These are phyloP conservation scores for Aspergillus incahuasiensis DNA, from an alignment of 495 filamentous ascomycete species.

Conservation along the genomic window DNA sequence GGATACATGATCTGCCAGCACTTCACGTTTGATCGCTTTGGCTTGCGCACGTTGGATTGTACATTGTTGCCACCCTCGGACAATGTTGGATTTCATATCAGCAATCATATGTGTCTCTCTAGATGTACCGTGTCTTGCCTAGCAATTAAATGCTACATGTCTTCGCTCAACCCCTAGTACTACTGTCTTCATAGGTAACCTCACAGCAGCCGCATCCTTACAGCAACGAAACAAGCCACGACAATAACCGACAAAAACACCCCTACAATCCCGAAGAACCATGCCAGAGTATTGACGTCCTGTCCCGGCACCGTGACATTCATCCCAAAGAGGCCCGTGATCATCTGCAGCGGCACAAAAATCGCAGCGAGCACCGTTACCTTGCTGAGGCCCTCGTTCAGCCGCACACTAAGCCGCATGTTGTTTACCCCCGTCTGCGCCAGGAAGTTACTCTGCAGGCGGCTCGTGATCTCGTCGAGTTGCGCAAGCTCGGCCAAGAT, in stretches of 20 bases:
- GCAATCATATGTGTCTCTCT: too few species aligned
- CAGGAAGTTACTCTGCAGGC: constrained; percentile 84
- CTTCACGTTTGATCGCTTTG: too few species aligned
- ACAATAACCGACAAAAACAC: constrained; percentile 54
- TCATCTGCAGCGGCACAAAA: constrained; percentile 84
- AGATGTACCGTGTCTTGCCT: too few species aligned
- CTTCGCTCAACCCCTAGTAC: too few species aligned
- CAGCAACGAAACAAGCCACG: constrained; percentile 38
- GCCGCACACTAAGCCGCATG: constrained; percentile 66
- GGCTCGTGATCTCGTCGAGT: constrained; percentile 89
- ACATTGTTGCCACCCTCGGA: too few species aligned
- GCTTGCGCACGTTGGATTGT: too few species aligned
- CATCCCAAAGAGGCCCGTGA: constrained; percentile 94
- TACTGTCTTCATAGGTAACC: too few species aligned
- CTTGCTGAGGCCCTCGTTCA: constrained; percentile 76
- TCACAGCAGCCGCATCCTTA: constrained; percentile 26
- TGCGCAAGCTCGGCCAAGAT: constrained; percentile 86
- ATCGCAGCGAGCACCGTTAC: constrained; percentile 91
- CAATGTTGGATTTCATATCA: too few species aligned
- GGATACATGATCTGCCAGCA: too few species aligned
- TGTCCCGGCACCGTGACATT: constrained; percentile 79
- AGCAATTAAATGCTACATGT: too few species aligned
- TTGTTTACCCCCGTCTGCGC: constrained; percentile 86
- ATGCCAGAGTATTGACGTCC: constrained; percentile 47
- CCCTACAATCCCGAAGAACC: constrained; percentile 76